Conservation (phyloP, 2,329 filamentous ascomycete species). For the Lecanicillium sp. region DNA sequence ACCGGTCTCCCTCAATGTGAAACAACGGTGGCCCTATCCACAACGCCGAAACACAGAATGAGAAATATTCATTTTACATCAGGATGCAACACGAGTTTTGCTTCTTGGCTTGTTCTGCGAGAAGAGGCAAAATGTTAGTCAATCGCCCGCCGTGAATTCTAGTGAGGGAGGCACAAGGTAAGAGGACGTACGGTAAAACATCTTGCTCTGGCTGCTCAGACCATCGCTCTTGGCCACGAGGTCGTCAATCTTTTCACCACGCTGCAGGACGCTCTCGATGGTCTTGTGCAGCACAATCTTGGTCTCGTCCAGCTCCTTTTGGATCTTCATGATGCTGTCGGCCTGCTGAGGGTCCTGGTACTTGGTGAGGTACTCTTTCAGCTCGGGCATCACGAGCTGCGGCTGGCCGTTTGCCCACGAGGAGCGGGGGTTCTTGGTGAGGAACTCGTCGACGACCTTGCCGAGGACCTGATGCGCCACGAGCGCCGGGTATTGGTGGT, state of each 20-base stretch:
- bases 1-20: not conserved
- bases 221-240: constrained; percentile 90
- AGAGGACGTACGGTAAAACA: constrained; percentile 74
- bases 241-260: constrained; percentile 94
- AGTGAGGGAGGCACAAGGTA: not conserved
- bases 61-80: constrained; percentile 42
- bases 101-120: constrained; percentile 61
- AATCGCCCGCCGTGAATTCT: not conserved
- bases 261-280: constrained; percentile 77
- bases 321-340: constrained; percentile 91
- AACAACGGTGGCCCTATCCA: constrained; percentile 1
- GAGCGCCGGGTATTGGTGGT: constrained; percentile 66
- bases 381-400: constrained; percentile 57
- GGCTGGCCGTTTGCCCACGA: constrained; percentile 52
- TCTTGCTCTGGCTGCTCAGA: constrained; percentile 86
- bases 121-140: constrained; percentile 9
- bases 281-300: constrained; percentile 98
- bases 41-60: constrained; percentile 18
- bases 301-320: constrained; percentile 93
- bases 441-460: constrained; percentile 83
- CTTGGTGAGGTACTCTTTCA: constrained; percentile 65
- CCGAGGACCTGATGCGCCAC: constrained; percentile 81
- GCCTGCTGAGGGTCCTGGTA: constrained; percentile 86
- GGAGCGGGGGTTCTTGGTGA: constrained; percentile 64
- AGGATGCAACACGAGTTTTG: constrained; percentile 69